Evolutionary conservation across 345 rosid species (phyloP).

Genomic region (Ricinus communis): DNA sequence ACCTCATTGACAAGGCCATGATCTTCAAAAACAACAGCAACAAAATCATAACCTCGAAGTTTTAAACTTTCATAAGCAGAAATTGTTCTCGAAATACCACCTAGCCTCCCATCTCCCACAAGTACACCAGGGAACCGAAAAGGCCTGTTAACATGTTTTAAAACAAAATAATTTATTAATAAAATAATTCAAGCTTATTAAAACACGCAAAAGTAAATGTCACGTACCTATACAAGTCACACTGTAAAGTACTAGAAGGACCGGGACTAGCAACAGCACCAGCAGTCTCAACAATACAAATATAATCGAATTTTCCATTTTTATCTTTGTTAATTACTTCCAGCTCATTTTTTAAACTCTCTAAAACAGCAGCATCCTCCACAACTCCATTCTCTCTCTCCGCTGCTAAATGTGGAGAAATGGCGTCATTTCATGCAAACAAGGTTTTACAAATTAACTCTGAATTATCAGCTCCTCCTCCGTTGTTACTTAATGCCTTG

Average conservation of each 20-base stretch:
- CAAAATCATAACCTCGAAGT: conserved; percentile 79
- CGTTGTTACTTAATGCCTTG: conserved; percentile 26
- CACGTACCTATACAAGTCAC: conserved; percentile 76
- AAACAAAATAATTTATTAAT: conserved; percentile 2
- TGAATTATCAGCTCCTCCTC: conserved; percentile 26
- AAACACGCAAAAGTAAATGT: background rate
- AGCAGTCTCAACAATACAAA: conserved; percentile 86
- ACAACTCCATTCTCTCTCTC: conserved; percentile 61
- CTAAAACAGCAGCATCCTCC: conserved; percentile 49
- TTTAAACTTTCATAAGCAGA: conserved; percentile 87
- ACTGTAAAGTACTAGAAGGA: conserved; percentile 87
- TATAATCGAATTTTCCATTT: conserved; percentile 26
- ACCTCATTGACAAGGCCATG: conserved; percentile 82
- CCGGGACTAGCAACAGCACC: conserved; percentile 97
- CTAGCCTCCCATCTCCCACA: conserved; percentile 91
- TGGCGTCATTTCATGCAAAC: conserved; percentile 81
- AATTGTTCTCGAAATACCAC: conserved; percentile 93
- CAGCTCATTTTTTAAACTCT: conserved; percentile 42
- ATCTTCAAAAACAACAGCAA: conserved; percentile 81
- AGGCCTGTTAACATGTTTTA: conserved; percentile 49
- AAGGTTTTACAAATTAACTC: conserved; percentile 66
- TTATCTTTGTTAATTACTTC: conserved; percentile 25
- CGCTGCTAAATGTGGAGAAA: conserved; percentile 88
- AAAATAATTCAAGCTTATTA: no score
- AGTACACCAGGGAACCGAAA: conserved; percentile 88